Evolutionary conservation across 2,329 filamentous ascomycete genomes (phyloP).

Genomic region (Colletotrichum phormii): DNA sequence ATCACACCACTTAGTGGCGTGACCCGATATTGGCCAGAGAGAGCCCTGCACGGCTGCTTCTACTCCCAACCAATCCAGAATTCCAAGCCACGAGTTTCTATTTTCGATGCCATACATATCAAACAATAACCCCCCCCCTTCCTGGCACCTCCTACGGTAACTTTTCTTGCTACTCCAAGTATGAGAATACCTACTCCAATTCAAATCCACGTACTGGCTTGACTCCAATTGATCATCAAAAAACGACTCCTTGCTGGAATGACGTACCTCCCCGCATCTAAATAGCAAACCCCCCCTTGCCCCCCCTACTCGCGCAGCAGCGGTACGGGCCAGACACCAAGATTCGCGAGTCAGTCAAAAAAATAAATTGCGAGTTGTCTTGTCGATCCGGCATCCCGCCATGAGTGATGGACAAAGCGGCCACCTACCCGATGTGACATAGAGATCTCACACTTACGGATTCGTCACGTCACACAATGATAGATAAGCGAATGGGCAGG

Average conservation of each 20-base stretch:
- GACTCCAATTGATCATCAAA: constrained; percentile 7
- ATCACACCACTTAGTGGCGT: neutral
- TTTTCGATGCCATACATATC: neutral
- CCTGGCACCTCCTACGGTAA: neutral
- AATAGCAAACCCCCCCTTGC: neutral
- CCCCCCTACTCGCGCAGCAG: neutral
- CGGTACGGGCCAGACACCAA: neutral
- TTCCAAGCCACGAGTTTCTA: neutral
- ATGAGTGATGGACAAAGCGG: neutral
- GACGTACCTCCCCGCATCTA: neutral
- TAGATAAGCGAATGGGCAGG: no score
- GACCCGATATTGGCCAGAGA: neutral
- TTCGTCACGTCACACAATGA: no score
- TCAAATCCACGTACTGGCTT: neutral
- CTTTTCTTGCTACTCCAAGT: constrained; percentile 2
- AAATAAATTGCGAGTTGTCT: no score
- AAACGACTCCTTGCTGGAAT: neutral
- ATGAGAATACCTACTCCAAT: neutral
- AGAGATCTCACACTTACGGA: neutral
- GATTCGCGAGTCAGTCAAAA: constrained; percentile 2
- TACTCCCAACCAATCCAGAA: neutral
- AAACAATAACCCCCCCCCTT: no score
- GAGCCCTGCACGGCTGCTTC: neutral
- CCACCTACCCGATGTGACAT: neutral
- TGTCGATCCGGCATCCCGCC: neutral